Conservation (phyloP, 2,329 filamentous ascomycete species). For the Beauveria rudraprayagi region DNA sequence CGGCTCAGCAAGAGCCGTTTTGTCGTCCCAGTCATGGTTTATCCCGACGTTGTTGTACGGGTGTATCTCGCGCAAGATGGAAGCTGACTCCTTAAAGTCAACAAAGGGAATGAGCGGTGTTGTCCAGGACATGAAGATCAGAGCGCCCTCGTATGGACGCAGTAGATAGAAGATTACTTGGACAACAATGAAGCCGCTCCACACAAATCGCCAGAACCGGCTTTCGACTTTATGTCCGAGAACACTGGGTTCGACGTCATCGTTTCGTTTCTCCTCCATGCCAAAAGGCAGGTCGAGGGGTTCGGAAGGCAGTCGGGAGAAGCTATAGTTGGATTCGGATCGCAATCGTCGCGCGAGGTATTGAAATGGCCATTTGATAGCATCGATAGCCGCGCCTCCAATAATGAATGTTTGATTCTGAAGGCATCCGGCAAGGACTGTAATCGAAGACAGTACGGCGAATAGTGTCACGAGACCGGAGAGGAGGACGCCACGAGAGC, state of each 20-base stretch:
- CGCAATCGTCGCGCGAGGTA: not conserved
- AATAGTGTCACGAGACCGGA: slow-evolving; percentile 19
- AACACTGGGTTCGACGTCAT: not conserved
- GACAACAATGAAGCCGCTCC: slow-evolving; percentile 14
- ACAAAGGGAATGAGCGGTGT: slow-evolving; percentile 25
- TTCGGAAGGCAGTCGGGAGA: not conserved
- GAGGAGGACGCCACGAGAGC: slow-evolving; percentile 19
- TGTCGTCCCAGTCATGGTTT: slow-evolving; percentile 21
- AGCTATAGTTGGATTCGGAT: not conserved
- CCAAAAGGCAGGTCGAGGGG: not conserved
- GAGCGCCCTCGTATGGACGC: slow-evolving; percentile 24
- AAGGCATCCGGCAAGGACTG: slow-evolving; percentile 15
- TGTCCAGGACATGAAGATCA: slow-evolving; percentile 29
- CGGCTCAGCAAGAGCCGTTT: slow-evolving; percentile 18
- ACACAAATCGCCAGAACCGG: slow-evolving; percentile 12
- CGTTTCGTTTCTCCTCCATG: not conserved
- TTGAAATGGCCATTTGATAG: slow-evolving; percentile 1
- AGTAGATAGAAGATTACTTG: slow-evolving; percentile 19
- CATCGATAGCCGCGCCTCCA: slow-evolving; percentile 12
- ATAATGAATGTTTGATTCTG: slow-evolving; percentile 18
- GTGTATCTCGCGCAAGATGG: slow-evolving; percentile 20
- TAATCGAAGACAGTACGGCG: slow-evolving; percentile 10
- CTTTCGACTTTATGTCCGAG: not conserved
- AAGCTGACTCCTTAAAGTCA: slow-evolving; percentile 26
- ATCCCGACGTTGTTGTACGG: slow-evolving; percentile 20